Base-by-base conservation (phyloP, 331 rosid genomes). In the Malus hybrid region DNA sequence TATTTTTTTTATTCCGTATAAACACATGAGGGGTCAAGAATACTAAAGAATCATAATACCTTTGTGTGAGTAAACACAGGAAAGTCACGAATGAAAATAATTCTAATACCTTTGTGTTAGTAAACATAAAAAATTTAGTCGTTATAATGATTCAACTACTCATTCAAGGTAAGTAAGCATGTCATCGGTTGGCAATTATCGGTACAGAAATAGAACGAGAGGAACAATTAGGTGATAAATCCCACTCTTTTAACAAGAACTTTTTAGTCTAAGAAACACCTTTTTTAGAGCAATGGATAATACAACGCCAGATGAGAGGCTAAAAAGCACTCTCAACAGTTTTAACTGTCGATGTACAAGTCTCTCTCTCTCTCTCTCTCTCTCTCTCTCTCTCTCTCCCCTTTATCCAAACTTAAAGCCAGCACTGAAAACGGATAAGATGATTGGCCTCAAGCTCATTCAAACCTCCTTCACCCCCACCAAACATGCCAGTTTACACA, bases 371-470 rank as follows among this genome's bases (percentile, higher is more conserved):
- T 57, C 34, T 18, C 28, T 46, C 39, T 28, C 67, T n/a, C n/a
- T 8, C 42, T 36, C 42, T 2, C 42, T 8, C 42, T 57, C 42
- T 57, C 34, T 18, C 28, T 46, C 39, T 28, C 67, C 24, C 16
- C 56, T 59, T 72, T 36, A 65, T 65, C 31, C 61, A 67, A 36
- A 72, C 29, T 36, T 22, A 31, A 62, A 78, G 59, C 69, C 33
- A 77, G 44, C 32, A 11, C 66, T 65, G 44, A 18, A 70, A 13
- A 12, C 59, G 4, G 74, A 65, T 62, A 84, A 71, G 50, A 93
- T 93, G 97, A 85, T 88, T 52, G 68, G 79, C 46, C 74, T 89
- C 69, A 91, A 84, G 65, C 55, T 90, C 77, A 80, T 91, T 77
- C 91, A 84, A 76, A 83, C 80, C 55, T 65, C 86, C 50, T 82